Base-by-base conservation (phyloP, 1,139 yeast genomes). In the Spathaspora sp. region DNA sequence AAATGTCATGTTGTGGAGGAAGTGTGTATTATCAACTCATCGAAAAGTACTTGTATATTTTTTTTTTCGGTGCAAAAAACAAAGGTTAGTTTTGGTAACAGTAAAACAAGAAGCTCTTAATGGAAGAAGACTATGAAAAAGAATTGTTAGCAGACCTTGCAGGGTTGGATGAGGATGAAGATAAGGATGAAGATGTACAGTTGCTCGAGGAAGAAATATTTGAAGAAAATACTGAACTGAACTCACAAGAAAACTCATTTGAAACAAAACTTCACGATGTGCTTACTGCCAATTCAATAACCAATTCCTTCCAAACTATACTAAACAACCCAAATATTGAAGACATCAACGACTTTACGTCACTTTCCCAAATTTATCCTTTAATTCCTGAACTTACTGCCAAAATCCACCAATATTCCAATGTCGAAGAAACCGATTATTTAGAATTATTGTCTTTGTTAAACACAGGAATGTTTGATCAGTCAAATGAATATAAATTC, bases 401-500 rank as follows among this genome's bases (percentile, higher is more conserved):
- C 1, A 58, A 60, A 43, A 54, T 73, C 13, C 50, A 46, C 10
- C 54, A 52, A 13, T 72, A 63, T 49, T 50, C 62, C 11, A 54
- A 58, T 38, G 52, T 54, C 11, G 56, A 57, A 18, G 56, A 57
- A 34, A 58, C 67, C 1, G 78, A 73, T 50, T 72, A 65, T 50
- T 54, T 67, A 42, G 70, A 69, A 27, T 60, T 74, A 13, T 48
- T 72, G 13, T 59, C 72, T 6, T 57, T 62, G 18, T 55, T 72
- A 8, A 64, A 64, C 43, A 59, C 68, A 39, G 78, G 69, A 25
- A 55, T 52, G 41, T 31, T 15, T 31, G 62, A 54, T 31, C 60
- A 56, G 37, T 57, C 57, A 41, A 68, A 71, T 7, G 82, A 79
- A 54, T 78, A 77, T 57, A 63, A 68, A 27, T 72, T 86, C 42